Conservation (phyloP, 805 yeast species). For the Soucietia sequanensis region DNA sequence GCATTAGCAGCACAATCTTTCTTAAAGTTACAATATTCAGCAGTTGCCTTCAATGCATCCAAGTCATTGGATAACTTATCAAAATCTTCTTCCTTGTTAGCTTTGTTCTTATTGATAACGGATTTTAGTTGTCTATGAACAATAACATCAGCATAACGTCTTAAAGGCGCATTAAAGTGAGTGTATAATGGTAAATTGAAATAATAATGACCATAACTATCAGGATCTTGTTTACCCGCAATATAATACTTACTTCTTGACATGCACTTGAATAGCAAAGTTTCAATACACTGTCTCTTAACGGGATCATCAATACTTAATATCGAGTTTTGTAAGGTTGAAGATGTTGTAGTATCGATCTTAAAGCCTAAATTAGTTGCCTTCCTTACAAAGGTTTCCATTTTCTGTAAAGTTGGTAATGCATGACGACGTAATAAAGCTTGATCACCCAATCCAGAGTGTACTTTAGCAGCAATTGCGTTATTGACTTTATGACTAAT, state of each 20-base stretch:
- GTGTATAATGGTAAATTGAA: slow-evolving; percentile 84
- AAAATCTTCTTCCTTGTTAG: slow-evolving; percentile 31
- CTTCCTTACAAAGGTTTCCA: slow-evolving; percentile 75
- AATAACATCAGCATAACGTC: slow-evolving; percentile 88
- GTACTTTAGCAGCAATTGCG: slow-evolving; percentile 79
- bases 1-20: slow-evolving; percentile 92
- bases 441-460: slow-evolving; percentile 71
- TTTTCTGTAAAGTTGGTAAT: slow-evolving; percentile 75
- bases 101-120: slow-evolving; percentile 40
- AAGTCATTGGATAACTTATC: slow-evolving; percentile 43
- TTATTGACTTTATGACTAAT: slow-evolving; percentile 76
- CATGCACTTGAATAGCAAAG: slow-evolving; percentile 77
- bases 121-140: slow-evolving; percentile 90
- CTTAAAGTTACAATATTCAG: slow-evolving; percentile 93
- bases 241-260: slow-evolving; percentile 82
- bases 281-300: slow-evolving; percentile 71
- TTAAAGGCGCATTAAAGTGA: slow-evolving; percentile 88
- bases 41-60: slow-evolving; percentile 72
- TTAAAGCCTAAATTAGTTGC: slow-evolving; percentile 63
- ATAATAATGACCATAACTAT: slow-evolving; percentile 74
- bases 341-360: slow-evolving; percentile 72
- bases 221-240: slow-evolving; percentile 85
- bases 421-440: slow-evolving; percentile 87
- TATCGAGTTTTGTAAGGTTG: slow-evolving; percentile 70
- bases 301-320: slow-evolving; percentile 59